Evolutionary conservation across 306 rosid genomes (phyloP).

Genomic region (Vigna hirtella): DNA sequence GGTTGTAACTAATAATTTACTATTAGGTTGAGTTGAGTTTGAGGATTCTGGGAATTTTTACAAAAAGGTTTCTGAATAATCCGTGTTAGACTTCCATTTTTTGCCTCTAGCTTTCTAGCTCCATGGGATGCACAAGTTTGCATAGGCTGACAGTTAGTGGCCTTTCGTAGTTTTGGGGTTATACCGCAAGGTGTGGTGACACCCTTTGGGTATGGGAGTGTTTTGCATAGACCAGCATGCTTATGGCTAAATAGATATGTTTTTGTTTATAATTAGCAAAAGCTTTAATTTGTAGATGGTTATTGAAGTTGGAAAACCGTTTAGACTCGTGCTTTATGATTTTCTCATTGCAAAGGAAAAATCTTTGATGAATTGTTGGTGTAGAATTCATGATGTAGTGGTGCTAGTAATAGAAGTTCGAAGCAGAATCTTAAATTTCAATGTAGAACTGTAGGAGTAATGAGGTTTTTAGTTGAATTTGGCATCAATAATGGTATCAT

Average conservation of each 20-base stretch:
- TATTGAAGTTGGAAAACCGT: slow-evolving; percentile 15
- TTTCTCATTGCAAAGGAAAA: slow-evolving; percentile 27
- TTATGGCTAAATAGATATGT: not conserved
- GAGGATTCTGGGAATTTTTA: not conserved
- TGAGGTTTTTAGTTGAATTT: slow-evolving; percentile 27
- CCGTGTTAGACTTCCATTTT: not conserved
- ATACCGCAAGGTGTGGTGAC: not conserved
- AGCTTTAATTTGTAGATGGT: not conserved
- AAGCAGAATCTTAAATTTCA: slow-evolving; percentile 6
- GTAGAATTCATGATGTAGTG: not conserved
- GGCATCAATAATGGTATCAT: not conserved
- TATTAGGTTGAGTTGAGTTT: not conserved
- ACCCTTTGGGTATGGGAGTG: not conserved
- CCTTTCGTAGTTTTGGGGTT: not conserved
- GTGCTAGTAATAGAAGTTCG: not conserved
- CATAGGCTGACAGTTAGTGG: not conserved
- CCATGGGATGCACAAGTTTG: slow-evolving; percentile 3
- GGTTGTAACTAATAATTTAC: slow-evolving; percentile 16
- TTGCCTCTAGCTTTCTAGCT: not conserved
- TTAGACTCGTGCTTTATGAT: not conserved
- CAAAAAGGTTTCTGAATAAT: slow-evolving; percentile 13
- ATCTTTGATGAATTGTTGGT: slow-evolving; percentile 24
- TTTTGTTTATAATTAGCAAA: not conserved
- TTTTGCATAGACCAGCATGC: not conserved
- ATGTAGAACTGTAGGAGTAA: slow-evolving; percentile 7